Conservation (phyloP, 2,329 filamentous ascomycete genomes). For the Pseudogymnoascus verrucosus region DNA sequence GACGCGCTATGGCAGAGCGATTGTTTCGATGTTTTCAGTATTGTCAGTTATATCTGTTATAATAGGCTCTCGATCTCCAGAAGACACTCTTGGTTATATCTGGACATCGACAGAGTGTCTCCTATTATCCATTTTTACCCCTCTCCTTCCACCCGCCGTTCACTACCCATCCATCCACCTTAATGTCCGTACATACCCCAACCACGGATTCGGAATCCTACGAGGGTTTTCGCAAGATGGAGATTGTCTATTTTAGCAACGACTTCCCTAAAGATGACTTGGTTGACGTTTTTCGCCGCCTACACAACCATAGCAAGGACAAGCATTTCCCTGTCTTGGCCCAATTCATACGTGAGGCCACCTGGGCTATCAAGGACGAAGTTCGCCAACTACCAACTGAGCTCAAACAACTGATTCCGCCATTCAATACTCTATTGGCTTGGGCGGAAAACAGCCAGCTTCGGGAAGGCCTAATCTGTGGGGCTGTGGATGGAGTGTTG, state of each 20-base stretch:
- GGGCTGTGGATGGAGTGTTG: neutral
- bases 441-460: neutral
- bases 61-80: neutral
- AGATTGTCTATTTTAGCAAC: neutral
- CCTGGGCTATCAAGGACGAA: neutral
- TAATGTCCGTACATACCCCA: neutral
- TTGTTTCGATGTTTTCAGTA: neutral
- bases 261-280: neutral
- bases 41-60: neutral
- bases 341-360: neutral
- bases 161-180: neutral
- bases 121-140: neutral
- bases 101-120: neutral
- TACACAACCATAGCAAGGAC: neutral
- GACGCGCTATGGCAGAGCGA: neutral
- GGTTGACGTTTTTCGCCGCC: neutral
- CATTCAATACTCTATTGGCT: neutral
- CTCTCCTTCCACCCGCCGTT: neutral
- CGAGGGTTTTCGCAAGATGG: neutral
- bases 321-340: neutral
- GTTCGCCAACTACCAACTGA: neutral
- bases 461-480: neutral
- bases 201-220: neutral
- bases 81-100: neutral
- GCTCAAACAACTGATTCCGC: neutral